Evolutionary conservation across 1,284 basidiomycete species (phyloP), one percentile per base, ranked within the genome.

Genomic region (Calocybe gambosa): DNA sequence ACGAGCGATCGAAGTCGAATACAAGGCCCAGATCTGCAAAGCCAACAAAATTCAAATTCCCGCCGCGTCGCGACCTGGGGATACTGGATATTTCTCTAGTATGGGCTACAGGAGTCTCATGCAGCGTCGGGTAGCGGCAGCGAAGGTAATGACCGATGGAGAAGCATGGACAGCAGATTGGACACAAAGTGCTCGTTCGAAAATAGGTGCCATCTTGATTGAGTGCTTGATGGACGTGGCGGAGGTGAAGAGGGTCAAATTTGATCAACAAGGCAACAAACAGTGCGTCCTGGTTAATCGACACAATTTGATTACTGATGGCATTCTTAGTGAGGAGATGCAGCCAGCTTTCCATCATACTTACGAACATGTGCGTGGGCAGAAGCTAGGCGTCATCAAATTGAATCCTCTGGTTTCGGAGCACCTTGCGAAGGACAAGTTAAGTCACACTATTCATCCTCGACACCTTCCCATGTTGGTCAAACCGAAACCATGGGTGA

Each of bases 391-490:
- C 31, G 83, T 98, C 31, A 87, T 98, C 62, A 84, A 83, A 61
- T 68, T 96, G 49, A 97, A 98, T 63, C 83, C 86, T 1, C 80
- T 76, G 1, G 85, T 99, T 8, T 74, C 84, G 1, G 80, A 87
- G 16, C 78, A 87, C 1, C 71, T 99, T 49, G 84, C 89, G 6
- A 83, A 80, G 51, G 94, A 97, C 55, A 74, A 72, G 29, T 62
- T 94, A 4, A 69, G 74, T n/a, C 80, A 85, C 43, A 83, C 89
- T 0, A 70, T 98, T 8, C 92, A 95, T 63, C 93, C 95, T 12
- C 87, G 94, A 6, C 91, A 96, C 63, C 74, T 99, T 38, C 95
- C 95, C 6, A 99, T 99, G 95, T 76, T 99, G 1, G 81, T 96
- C 18, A 85, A 84, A 49, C 95, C 96, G 0, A 85, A 85, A 55